These are phyloP conservation scores for Ceratobasidium sp. DNA, from an alignment of 1,284 basidiomycete species.

Conservation along the genomic window DNA sequence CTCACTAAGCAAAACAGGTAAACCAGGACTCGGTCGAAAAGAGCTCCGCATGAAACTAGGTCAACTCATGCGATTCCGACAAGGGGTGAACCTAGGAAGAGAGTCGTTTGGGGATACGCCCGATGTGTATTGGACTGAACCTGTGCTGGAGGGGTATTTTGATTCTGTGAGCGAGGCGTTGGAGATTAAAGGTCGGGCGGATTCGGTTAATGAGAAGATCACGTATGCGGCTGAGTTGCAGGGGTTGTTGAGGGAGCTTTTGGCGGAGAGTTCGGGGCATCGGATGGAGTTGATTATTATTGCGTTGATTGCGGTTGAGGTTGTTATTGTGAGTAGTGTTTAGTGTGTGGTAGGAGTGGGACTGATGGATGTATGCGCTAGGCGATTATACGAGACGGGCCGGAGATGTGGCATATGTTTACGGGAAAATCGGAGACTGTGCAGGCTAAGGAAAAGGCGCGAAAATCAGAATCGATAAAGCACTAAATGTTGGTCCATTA, in stretches of 20 bases:
- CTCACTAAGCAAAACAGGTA: slow-evolving; percentile 79
- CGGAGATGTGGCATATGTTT: slow-evolving; percentile 73
- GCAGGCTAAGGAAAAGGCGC: neutral
- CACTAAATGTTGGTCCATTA: neutral
- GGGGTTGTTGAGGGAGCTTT: slow-evolving; percentile 48
- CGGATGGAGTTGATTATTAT: slow-evolving; percentile 95
- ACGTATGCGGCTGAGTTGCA: slow-evolving; percentile 89
- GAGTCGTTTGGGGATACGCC: slow-evolving; percentile 91
- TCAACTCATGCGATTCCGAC: slow-evolving; percentile 87
- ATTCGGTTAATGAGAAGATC: slow-evolving; percentile 89
- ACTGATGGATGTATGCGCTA: slow-evolving; percentile 52
- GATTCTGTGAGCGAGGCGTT: slow-evolving; percentile 83
- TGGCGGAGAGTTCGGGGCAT: slow-evolving; percentile 78
- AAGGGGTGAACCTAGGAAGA: slow-evolving; percentile 86
- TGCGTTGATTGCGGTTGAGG: slow-evolving; percentile 89
- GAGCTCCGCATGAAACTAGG: slow-evolving; percentile 90
- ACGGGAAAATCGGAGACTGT: slow-evolving; percentile 34
- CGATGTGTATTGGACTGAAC: slow-evolving; percentile 92
- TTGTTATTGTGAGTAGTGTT: slow-evolving; percentile 77
- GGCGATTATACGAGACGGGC: slow-evolving; percentile 72
- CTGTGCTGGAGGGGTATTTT: slow-evolving; percentile 90
- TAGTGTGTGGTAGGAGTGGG: slow-evolving; percentile 2
- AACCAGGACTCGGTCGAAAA: slow-evolving; percentile 80
- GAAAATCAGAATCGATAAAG: neutral
- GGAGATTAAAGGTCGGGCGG: slow-evolving; percentile 83